Evolutionary conservation across 2,329 filamentous ascomycete species (phyloP).

Genomic region (Pleurostoma richardsiae): DNA sequence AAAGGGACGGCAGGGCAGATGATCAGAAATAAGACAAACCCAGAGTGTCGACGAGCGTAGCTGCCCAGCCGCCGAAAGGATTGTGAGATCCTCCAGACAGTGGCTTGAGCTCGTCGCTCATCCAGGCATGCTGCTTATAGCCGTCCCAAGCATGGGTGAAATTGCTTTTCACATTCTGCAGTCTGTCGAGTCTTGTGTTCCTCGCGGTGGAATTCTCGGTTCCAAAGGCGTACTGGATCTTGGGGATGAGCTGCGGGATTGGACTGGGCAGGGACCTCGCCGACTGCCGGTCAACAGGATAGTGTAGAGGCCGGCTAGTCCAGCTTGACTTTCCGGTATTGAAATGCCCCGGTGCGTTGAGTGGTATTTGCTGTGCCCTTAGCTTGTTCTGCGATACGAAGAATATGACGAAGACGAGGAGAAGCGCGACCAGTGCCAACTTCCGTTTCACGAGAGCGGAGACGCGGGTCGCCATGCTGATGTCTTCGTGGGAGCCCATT

Average conservation of each 20-base stretch:
- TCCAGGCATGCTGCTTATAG: constrained; percentile 6
- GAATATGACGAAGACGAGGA: no score
- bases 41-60: constrained; percentile 9
- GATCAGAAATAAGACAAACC: no score
- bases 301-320: constrained; percentile 69
- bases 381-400: no score
- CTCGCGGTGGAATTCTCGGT: constrained; percentile 57
- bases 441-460: no score
- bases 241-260: constrained; percentile 63
- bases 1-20: no score
- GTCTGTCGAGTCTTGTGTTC: constrained; percentile 58
- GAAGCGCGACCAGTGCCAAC: no score
- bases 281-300: constrained; percentile 61
- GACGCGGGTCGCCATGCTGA: no score
- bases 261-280: constrained; percentile 73
- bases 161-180: constrained; percentile 64
- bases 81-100: constrained; percentile 4
- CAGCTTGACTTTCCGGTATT: constrained; percentile 35
- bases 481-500: no score
- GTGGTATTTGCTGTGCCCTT: no score
- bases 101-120: constrained; percentile 5
- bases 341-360: no score
- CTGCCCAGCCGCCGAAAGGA: constrained; percentile 9
- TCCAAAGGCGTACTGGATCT: constrained; percentile 70
- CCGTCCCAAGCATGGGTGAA: constrained; percentile 55